phyloP scores from a whole-genome alignment of 345 rosid genomes.

The Eucalyptus albens region DNA sequence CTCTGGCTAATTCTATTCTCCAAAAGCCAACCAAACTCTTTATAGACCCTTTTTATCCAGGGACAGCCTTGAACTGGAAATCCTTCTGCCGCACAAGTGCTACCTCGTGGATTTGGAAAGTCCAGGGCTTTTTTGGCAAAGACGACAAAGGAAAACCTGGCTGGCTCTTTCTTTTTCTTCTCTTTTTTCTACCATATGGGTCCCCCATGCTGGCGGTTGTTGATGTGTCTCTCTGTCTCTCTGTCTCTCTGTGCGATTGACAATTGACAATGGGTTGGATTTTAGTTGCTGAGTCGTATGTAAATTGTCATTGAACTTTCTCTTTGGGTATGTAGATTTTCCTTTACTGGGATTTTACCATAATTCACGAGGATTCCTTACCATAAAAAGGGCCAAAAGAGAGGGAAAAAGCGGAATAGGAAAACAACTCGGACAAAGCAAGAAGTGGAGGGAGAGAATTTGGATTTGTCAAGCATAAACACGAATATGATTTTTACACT shows the following conservation, averaged over 20 bases:
- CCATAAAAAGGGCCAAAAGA: background rate
- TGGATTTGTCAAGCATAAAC: background rate
- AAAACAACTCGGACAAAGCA: background rate
- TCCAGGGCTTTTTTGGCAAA: background rate
- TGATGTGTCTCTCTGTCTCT: background rate
- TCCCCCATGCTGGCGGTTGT: background rate
- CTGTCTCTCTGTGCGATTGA: background rate
- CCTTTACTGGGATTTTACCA: background rate
- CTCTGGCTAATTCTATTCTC: background rate
- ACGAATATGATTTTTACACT: background rate
- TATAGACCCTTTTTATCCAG: background rate
- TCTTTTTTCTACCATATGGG: background rate
- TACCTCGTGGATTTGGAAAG: background rate
- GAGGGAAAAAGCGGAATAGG: background rate
- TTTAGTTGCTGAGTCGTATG: background rate
- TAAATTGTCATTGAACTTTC: background rate
- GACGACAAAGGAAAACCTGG: background rate
- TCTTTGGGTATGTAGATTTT: background rate
- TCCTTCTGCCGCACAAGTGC: background rate
- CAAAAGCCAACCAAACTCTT: background rate
- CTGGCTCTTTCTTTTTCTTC: background rate
- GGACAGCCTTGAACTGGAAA: background rate
- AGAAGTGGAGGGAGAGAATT: background rate
- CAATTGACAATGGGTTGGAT: background rate
- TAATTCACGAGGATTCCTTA: background rate